Evolutionary conservation across 441 rosid species (phyloP).

Genomic region (Jatropha multifida): DNA sequence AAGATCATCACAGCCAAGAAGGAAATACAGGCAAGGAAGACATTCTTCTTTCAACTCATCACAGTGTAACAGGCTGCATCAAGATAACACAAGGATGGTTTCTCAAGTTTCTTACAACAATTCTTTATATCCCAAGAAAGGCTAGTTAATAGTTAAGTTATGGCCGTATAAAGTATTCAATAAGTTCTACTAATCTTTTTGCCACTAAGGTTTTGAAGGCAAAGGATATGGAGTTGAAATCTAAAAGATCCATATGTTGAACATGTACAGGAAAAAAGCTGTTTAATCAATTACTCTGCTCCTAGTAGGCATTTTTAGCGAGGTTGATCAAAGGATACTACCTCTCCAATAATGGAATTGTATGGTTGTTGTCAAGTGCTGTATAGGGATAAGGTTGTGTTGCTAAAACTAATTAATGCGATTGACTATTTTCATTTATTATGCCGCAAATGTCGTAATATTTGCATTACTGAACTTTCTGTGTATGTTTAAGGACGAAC

Average conservation of each 20-base stretch:
- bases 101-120: conserved; percentile 39
- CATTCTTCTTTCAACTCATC: conserved; percentile 41
- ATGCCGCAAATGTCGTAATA: not conserved
- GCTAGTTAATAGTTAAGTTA: conserved; percentile 18
- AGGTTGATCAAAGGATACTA: conserved; percentile 21
- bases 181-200: conserved; percentile 20
- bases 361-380: conserved; percentile 25
- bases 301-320: conserved; percentile 15
- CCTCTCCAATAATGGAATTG: conserved; percentile 31
- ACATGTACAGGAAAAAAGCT: conserved; percentile 30
- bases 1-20: conserved; percentile 61
- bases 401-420: conserved; percentile 19
- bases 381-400: conserved; percentile 25
- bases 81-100: conserved; percentile 35
- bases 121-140: conserved; percentile 43
- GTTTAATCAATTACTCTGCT: conserved; percentile 10
- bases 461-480: not conserved
- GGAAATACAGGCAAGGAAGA: conserved; percentile 63
- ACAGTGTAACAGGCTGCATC: conserved; percentile 43
- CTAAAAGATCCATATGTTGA: conserved; percentile 14
- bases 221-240: conserved; percentile 11
- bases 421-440: conserved; percentile 21
- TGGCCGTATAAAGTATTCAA: not conserved
- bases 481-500: not conserved
- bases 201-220: conserved; percentile 16